Base-by-base conservation (phyloP, 1,284 basidiomycete genomes). In the Rhodotorula sp. region DNA sequence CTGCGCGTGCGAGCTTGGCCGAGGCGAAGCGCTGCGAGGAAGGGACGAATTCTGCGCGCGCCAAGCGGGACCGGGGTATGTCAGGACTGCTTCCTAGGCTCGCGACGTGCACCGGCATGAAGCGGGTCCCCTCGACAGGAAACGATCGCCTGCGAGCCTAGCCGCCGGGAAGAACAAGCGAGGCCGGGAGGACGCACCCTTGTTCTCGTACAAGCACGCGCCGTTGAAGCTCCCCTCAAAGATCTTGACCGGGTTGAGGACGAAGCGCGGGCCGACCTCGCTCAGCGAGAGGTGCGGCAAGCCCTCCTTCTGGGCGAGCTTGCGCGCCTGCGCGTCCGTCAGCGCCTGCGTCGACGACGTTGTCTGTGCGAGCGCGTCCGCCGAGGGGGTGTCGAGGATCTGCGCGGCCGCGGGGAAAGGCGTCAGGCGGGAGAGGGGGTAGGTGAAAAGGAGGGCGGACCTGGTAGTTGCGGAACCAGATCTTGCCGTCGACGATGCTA, bases 381-480 rank as follows among this genome's bases (percentile, higher is more conserved):
- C 73, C 90, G 87, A 3, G 91, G 90, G 80, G 85, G 85, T 85
- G 73, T 86, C 85, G 76, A 87, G 83, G 72, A 87, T 86, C 83
- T 84, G 76, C 3, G 10, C 7, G 54, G 41, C 10, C 87, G 87
- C 36, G 21, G 2, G 12, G 2, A 22, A 29, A 3, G 27, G n/a
- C 48, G 44, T 63, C 54, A 66, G 44, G 7, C 17, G 2, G n/a
- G 50, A 17, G 34, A 19, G 22, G 22, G 2, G n/a, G 29, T 22
- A 50, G 19, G 44, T 22, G 17, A n/a, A 15, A 5, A 32, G n/a
- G 46, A 50, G 17, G 41, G 7, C 67, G 75, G 50, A 91, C 91
- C 86, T 99, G 96, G 85, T 91, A 99, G 83, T 98, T 98, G 76
- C 97, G 88, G 86, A 99, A 98, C 97, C 97, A 99, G 76, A 99